Conservation (phyloP, 2,329 filamentous ascomycete genomes). For the Alternaria arborescens region DNA sequence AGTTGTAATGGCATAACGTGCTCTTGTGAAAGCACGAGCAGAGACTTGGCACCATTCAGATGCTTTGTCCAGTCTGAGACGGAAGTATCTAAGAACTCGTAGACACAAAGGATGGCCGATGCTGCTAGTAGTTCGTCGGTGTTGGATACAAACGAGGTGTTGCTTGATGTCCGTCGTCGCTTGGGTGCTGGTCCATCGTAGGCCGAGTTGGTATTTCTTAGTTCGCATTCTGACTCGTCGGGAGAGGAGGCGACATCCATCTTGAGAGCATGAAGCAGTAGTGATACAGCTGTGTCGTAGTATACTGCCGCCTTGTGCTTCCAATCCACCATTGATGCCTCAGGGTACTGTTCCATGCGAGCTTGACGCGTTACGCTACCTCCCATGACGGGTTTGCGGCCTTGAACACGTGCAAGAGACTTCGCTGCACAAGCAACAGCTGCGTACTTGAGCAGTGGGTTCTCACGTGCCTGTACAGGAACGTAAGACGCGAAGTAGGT, state of each 20-base stretch:
- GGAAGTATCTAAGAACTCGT: slow-evolving; percentile 73
- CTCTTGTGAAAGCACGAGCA: slow-evolving; percentile 65
- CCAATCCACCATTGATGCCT: slow-evolving; percentile 62
- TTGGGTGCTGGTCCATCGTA: slow-evolving; percentile 39
- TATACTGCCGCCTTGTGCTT: slow-evolving; percentile 68
- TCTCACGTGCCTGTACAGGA: slow-evolving; percentile 63
- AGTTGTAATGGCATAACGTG: slow-evolving; percentile 57
- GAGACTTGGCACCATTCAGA: slow-evolving; percentile 70
- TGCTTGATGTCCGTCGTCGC: slow-evolving; percentile 56
- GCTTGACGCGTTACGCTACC: slow-evolving; percentile 59
- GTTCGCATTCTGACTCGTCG: slow-evolving; percentile 42
- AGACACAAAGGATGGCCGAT: slow-evolving; percentile 72
- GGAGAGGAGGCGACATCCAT: slow-evolving; percentile 41
- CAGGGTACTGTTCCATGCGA: slow-evolving; percentile 62
- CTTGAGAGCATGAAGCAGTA: slow-evolving; percentile 52
- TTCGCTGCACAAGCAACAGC: slow-evolving; percentile 70
- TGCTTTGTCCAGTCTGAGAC: slow-evolving; percentile 70
- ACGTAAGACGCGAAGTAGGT: slow-evolving; percentile 69
- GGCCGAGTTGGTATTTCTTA: slow-evolving; percentile 15
- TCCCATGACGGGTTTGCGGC: slow-evolving; percentile 60
- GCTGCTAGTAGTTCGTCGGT: slow-evolving; percentile 70
- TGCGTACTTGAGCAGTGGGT: slow-evolving; percentile 62
- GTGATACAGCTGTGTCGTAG: slow-evolving; percentile 66
- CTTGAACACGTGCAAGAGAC: slow-evolving; percentile 64
- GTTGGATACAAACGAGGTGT: slow-evolving; percentile 51